Evolutionary conservation across 805 yeast genomes (phyloP), one percentile per base, ranked within the genome.

Genomic region (Candida chilensis): DNA sequence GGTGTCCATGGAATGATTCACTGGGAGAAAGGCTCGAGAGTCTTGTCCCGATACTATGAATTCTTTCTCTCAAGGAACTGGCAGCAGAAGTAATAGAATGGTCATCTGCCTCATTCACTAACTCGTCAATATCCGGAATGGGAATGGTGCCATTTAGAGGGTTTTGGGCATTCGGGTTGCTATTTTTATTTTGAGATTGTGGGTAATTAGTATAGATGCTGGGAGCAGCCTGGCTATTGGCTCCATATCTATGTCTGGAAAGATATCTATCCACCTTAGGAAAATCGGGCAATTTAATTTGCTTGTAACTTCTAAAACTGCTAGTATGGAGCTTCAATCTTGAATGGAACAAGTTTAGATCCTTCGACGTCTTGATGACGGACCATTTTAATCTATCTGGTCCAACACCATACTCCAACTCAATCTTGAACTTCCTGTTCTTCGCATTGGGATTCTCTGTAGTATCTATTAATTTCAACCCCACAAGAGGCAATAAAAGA

Each of bases 361-460:
- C 95, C 41, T 76, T 74, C 28, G 78, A 72, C 15, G 75, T 79
- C 42, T 79, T 80, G 17, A 74, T 64, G 5, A 92, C 71, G 1
- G 78, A 62, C 98, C 98, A 92, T 41, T 73, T 72, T 42, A 87
- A 59, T 32, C 87, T 57, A 33, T 78, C 73, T 5, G 75, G 71
- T 2, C 95, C 95, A 19, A 87, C 73, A 5, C 97, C 98, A 47
- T 92, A 92, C 47, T 88, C 95, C 27, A 92, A 60, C 29, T 80
- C 83, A n/a, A 92, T 59, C 35, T 71, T 63, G 41, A 71, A 81
- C 32, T 63, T 68, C 33, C 56, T 42, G 31, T 61, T 66, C 35
- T 60, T 64, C 2, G 67, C 53, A 28, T 45, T 37, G 3, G 52
- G 52, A 31, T 42, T 60, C 33, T 52, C 50, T 1, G 76, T 60